Evolutionary conservation across 1,139 yeast species (phyloP), one percentile per base, ranked within the genome.

Genomic region (Debaryomyces subglobosus): DNA sequence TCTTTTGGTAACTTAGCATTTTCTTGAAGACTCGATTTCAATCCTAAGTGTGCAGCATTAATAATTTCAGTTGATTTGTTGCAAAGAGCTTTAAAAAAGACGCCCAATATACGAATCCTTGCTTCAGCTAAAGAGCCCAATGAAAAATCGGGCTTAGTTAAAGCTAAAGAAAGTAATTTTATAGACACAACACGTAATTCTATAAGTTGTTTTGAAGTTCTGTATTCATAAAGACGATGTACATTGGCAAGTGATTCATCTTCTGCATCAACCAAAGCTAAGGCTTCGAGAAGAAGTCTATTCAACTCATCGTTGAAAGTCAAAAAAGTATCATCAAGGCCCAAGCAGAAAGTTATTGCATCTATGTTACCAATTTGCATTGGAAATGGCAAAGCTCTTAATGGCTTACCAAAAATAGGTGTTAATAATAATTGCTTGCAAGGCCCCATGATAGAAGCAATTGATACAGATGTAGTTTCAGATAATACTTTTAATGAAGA

Each of bases 301-400:
- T 87, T 87, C 52, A 95, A 71, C 61, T 94, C 98, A 48, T 92
- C 98, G 57, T 89, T 89, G 63, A 90, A 92, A 8, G 87, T 86
- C 57, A 94, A 72, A 58, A 94, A 91, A 0, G 96, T 81, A 52
- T 88, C 82, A 7, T 89, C 94, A 44, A 94, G 75, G 1, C 86
- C 84, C 52, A 95, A 72, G 61, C 98, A 94, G 65, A 86, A 95
- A 0, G 96, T 85, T 12, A 95, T 89, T 1, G 98, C 99, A 68
- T 94, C 99, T 52, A 95, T 91, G 65, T 94, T 92, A 30, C 99
- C 99, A 49, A 95, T 94, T 69, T 95, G 99, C 97, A 92, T 94
- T 3, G 97, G 96, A 71, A 95, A 94, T 0, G 99, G 99, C 53
- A 95, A 76, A 0, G 99, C 99, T 53, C 99, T 78, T 51, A 95